These are phyloP conservation scores for Hyphopichia buzzinii DNA, from an alignment of 1,139 yeast species.

Conservation along the genomic window DNA sequence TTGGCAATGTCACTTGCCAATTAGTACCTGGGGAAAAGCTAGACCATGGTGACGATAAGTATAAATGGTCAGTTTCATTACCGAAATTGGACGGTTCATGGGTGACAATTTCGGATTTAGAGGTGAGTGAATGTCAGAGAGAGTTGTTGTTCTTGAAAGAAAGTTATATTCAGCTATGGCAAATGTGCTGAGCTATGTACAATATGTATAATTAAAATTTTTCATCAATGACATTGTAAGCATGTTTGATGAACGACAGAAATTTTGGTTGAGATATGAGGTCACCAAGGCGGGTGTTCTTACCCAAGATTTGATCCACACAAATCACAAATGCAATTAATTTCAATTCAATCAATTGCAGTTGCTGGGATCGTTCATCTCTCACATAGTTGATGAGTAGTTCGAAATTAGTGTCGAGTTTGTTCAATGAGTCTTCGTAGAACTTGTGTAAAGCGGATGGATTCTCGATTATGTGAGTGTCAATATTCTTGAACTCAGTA, in stretches of 20 bases:
- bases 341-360: constrained; percentile 11
- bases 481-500: not conserved
- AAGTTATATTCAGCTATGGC: constrained; percentile 70
- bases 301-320: constrained; percentile 15
- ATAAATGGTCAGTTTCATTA: constrained; percentile 55
- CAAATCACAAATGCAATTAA: constrained; percentile 21
- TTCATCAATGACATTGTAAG: constrained; percentile 9
- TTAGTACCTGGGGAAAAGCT: constrained; percentile 17
- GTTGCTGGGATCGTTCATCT: not conserved
- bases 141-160: constrained; percentile 65
- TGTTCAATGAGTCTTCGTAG: constrained; percentile 14
- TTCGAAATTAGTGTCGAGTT: constrained; percentile 13
- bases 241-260: constrained; percentile 7
- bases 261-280: constrained; percentile 7
- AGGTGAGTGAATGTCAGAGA: constrained; percentile 44
- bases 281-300: constrained; percentile 16
- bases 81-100: constrained; percentile 43
- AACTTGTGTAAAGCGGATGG: constrained; percentile 6
- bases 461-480: constrained; percentile 3
- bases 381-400: constrained; percentile 10
- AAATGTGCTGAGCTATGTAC: constrained; percentile 13
- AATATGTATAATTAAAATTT: constrained; percentile 4
- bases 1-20: constrained; percentile 54
- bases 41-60: constrained; percentile 24
- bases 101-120: constrained; percentile 56